phyloP scores from a whole-genome alignment of 768 basidiomycete species.

The Podaxis mareebaensis region DNA sequence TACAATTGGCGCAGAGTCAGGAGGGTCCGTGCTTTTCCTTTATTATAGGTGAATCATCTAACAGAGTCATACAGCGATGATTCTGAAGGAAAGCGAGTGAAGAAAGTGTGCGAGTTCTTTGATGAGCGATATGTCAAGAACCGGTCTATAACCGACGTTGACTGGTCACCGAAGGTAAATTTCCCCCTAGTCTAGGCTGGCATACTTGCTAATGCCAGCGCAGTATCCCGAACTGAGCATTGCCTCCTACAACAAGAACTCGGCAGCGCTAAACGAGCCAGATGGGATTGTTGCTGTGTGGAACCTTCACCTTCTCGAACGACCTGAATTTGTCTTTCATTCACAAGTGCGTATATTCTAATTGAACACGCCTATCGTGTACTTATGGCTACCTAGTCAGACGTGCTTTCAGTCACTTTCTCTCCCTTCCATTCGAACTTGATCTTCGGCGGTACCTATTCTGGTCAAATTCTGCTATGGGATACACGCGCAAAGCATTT shows the following conservation, averaged over 20 bases:
- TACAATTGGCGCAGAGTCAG: constrained; percentile 83
- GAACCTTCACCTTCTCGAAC: constrained; percentile 93
- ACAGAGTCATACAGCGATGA: constrained; percentile 62
- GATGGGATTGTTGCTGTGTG: constrained; percentile 97
- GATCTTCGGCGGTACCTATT: constrained; percentile 98
- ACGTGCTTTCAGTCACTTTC: constrained; percentile 94
- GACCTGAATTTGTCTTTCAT: constrained; percentile 98
- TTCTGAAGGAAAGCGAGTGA: constrained; percentile 85
- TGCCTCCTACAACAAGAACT: constrained; percentile 98
- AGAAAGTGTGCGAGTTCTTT: constrained; percentile 91
- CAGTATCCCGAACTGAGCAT: constrained; percentile 96
- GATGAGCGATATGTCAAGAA: constrained; percentile 92
- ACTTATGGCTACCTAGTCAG: constrained; percentile 60
- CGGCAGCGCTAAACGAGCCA: constrained; percentile 89
- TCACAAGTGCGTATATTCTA: constrained; percentile 72
- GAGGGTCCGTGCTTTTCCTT: constrained; percentile 53
- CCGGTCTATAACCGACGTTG: constrained; percentile 92
- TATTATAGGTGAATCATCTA: not conserved
- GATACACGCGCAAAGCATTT: constrained; percentile 96
- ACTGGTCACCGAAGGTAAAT: constrained; percentile 95
- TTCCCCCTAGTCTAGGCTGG: not conserved
- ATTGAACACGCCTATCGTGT: not conserved
- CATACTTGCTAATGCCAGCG: not conserved
- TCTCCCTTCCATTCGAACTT: constrained; percentile 98
- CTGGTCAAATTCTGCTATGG: constrained; percentile 97